Evolutionary conservation across 2,329 filamentous ascomycete genomes (phyloP).

Genomic region (Fusarium clavum): DNA sequence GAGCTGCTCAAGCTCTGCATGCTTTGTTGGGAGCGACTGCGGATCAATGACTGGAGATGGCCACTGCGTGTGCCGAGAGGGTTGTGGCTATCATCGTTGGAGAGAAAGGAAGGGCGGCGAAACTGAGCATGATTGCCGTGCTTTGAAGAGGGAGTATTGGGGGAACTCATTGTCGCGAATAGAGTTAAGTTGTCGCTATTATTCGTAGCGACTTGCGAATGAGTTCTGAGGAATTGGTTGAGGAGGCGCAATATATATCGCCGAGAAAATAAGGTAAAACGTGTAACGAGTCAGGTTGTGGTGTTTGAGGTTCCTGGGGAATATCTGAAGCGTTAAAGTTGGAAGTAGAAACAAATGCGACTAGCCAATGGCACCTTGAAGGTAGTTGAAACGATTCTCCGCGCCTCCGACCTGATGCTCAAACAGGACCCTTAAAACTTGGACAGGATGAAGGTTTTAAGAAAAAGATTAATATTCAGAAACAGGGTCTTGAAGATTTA

Average conservation of each 20-base stretch:
- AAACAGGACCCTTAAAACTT: constrained; percentile 11
- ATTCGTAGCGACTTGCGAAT: constrained; percentile 16
- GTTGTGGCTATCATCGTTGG: constrained; percentile 50
- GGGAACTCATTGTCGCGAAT: constrained; percentile 48
- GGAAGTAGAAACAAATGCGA: constrained; percentile 24
- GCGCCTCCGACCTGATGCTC: constrained; percentile 12
- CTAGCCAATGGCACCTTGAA: constrained; percentile 6
- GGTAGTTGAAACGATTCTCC: constrained; percentile 31
- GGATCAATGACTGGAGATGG: constrained; percentile 54
- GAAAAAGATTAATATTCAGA: background rate
- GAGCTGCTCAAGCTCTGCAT: constrained; percentile 48
- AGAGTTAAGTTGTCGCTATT: constrained; percentile 16
- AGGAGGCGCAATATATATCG: constrained; percentile 8
- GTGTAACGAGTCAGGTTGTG: constrained; percentile 17
- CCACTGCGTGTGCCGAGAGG: constrained; percentile 53
- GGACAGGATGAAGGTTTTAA: background rate
- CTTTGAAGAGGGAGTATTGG: constrained; percentile 44
- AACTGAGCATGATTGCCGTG: constrained; percentile 36
- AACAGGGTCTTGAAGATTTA: background rate
- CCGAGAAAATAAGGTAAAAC: constrained; percentile 14
- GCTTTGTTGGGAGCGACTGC: constrained; percentile 53
- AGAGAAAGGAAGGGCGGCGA: constrained; percentile 50
- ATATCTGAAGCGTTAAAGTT: constrained; percentile 29
- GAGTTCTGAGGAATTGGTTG: background rate
- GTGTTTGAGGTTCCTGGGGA: constrained; percentile 11